Base-by-base conservation (phyloP, 2,329 filamentous ascomycete genomes). In the Colletotrichum neosansevieriae region DNA sequence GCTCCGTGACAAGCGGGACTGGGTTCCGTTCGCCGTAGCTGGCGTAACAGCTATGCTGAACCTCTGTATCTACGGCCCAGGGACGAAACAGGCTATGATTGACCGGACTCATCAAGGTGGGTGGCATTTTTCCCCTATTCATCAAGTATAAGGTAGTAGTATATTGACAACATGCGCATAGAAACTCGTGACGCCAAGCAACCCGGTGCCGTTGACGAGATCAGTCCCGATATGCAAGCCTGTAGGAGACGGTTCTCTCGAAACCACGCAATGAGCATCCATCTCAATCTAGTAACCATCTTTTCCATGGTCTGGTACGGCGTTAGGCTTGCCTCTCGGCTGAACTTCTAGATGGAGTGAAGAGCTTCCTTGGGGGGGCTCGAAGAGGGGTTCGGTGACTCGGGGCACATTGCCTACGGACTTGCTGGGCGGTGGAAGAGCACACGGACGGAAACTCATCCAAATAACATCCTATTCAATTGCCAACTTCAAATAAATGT, bases 251-350 rank as follows among this genome's bases (percentile, higher is more conserved):
- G 66, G 1, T 83, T 82, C 36, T 75, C 72, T 0, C 74, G 72
- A 1, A 76, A 74, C 6, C 81, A 82, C 62, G 79, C 80, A 19
- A 82, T 81, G 78, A 79, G 77, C 60, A 82, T 82, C 57, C 80
- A 83, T 40, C 65, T 82, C 9, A 83, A 83, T 58, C 67, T 82
- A 29, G 69, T 82, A 11, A 74, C 76, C 0, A 74, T 82, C 3
- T 75, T 71, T 3, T 74, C 75, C 1, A 74, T 75, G 71, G 9
- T 79, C 6, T 74, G 72, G 70, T 79, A 77, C 66, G 76, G 77
- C 19, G 73, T 73, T 56, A 74, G 72, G 36, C 40, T 79, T 59
- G 76, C 72, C 0, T 73, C 67, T 9, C 70, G 63, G 49, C 32
- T 79, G 34, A 56, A 72, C 9, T 21, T 73, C n/a, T 50, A 61